These are phyloP conservation scores for Haberlea rhodopensis DNA, from an alignment of 257 asterid species.

Conservation along the genomic window DNA sequence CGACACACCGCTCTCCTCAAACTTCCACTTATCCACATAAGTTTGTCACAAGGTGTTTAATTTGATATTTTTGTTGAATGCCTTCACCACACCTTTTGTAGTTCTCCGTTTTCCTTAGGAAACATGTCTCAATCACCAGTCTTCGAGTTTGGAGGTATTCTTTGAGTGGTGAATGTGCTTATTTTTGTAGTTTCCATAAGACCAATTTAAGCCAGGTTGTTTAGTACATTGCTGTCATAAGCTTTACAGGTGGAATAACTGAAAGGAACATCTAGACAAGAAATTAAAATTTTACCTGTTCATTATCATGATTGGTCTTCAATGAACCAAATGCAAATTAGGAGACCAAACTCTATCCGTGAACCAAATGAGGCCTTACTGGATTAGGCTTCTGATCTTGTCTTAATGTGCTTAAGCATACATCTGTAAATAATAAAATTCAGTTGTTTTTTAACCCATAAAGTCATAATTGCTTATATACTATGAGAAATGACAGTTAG, in stretches of 20 bases:
- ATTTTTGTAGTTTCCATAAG: too few relatives aligned
- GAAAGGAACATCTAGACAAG: too few relatives aligned
- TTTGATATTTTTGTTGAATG: neutral
- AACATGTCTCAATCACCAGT: too few relatives aligned
- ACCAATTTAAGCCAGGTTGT: neutral
- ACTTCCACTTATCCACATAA: neutral
- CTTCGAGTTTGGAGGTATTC: too few relatives aligned
- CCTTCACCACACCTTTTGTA: neutral
- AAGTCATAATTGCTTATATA: conserved; percentile 5
- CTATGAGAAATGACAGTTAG: conserved; percentile 24
- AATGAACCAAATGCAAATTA: conserved; percentile 1
- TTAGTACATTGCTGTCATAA: neutral
- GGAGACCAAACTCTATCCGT: too few relatives aligned
- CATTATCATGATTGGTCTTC: conserved; percentile 8
- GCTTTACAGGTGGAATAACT: neutral
- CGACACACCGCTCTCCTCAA: neutral
- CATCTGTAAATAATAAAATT: neutral
- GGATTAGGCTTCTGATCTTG: too few relatives aligned
- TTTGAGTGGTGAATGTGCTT: neutral
- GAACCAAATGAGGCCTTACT: too few relatives aligned
- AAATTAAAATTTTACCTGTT: conserved; percentile 13
- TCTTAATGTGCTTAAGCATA: too few relatives aligned
- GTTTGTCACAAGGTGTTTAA: neutral
- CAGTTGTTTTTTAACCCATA: neutral
- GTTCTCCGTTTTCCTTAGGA: neutral